phyloP scores from a whole-genome alignment of 139 green algal genomes.

The Micractinium conductrix region DNA sequence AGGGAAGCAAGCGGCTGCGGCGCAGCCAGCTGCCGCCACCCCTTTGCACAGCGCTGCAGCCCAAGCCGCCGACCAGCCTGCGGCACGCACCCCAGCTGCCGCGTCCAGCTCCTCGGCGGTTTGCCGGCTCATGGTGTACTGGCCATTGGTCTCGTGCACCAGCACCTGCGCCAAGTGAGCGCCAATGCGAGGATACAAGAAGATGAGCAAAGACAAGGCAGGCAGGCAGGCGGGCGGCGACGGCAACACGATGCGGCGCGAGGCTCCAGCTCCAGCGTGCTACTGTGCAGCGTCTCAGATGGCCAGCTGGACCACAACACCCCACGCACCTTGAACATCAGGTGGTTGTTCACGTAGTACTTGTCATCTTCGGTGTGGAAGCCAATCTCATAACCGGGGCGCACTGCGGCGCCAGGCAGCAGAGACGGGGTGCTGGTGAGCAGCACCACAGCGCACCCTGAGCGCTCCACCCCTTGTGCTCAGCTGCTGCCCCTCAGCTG shows the following conservation, averaged over 20 bases:
- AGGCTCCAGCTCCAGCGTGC: too few relatives aligned
- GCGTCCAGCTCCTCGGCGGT: slow-evolving; percentile 63
- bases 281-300: too few relatives aligned
- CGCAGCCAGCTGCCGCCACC: not conserved
- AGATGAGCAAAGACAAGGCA: too few relatives aligned
- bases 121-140: slow-evolving; percentile 59
- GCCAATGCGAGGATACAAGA: not conserved
- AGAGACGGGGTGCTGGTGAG: too few relatives aligned
- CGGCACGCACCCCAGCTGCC: slow-evolving; percentile 41
- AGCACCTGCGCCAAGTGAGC: slow-evolving; percentile 38
- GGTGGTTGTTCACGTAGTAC: slow-evolving; percentile 95
- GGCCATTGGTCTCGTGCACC: slow-evolving; percentile 84
- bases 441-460: too few relatives aligned
- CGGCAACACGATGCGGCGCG: too few relatives aligned
- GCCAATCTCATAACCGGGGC: slow-evolving; percentile 89
- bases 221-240: too few relatives aligned
- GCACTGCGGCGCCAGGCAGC: slow-evolving; percentile 43
- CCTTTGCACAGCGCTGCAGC: not conserved
- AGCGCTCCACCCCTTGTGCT: too few relatives aligned
- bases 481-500: too few relatives aligned
- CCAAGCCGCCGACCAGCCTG: not conserved
- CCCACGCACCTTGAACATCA: slow-evolving; percentile 91
- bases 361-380: slow-evolving; percentile 66
- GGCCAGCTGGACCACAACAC: not conserved
- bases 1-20: too few relatives aligned